Percentiles rank a stretch among this genome's conserved stretches.
Conservation (phyloP, 75 land plant species). For the Pinus albicaulis region DNA sequence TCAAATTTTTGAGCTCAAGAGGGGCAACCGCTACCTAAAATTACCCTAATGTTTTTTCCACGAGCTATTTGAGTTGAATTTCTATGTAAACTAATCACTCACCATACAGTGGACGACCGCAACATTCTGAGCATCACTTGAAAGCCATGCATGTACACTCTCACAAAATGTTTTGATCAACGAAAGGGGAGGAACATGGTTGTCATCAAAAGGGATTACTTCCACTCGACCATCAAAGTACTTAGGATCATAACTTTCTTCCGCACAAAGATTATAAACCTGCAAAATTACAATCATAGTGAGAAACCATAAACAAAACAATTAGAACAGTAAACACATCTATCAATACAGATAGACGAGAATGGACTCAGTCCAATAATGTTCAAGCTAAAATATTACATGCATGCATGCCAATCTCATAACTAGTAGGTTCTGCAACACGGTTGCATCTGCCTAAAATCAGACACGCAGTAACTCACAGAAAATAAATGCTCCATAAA, state of each 20-base stretch:
- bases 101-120: constrained; percentile 81
- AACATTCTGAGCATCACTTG: constrained; percentile 47
- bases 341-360: neutral
- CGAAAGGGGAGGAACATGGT: constrained; percentile 60
- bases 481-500: neutral
- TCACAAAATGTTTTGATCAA: constrained; percentile 68
- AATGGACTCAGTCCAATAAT: neutral
- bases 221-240: constrained; percentile 73
- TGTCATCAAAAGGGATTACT: constrained; percentile 68
- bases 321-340: neutral
- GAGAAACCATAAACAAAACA: neutral
- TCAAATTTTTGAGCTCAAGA: neutral
- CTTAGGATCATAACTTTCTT: constrained; percentile 56
- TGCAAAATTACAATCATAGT: constrained; percentile 13
- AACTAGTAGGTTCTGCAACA: neutral
- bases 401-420: neutral
- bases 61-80: neutral
- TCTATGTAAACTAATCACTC: constrained; percentile 10
- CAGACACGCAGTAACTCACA: neutral
- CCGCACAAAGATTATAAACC: constrained; percentile 71
- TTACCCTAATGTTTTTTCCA: neutral
- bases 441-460: neutral
- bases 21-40: neutral
- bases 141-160: constrained; percentile 66
- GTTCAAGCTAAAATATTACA: neutral